phyloP scores from a whole-genome alignment of 768 basidiomycete species.

The Leccinum fibrillosum region DNA sequence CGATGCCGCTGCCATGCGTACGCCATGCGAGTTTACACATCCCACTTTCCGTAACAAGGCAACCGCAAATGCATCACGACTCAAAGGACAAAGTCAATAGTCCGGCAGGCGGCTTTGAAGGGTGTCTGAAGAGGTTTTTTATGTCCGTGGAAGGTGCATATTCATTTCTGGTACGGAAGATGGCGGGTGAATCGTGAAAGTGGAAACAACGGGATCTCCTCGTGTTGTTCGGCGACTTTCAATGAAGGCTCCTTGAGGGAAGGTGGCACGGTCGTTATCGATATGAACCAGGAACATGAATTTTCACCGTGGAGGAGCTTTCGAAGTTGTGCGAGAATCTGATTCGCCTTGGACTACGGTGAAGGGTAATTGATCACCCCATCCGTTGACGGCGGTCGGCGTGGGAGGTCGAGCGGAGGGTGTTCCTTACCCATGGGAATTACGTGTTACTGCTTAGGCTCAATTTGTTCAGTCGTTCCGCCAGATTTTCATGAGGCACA shows the following conservation, averaged over 20 bases:
- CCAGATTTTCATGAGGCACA: constrained; percentile 23
- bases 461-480: constrained; percentile 11
- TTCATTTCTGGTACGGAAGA: constrained; percentile 1
- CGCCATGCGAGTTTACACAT: not conserved
- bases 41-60: not conserved
- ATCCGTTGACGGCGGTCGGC: constrained; percentile 1
- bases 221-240: not conserved
- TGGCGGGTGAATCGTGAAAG: not conserved
- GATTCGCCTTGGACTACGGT: constrained; percentile 6
- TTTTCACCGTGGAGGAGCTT: constrained; percentile 7
- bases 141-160: not conserved
- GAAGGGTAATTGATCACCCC: constrained; percentile 10
- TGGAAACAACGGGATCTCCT: not conserved
- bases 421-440: constrained; percentile 11
- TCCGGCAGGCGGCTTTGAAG: not conserved
- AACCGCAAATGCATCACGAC: not conserved
- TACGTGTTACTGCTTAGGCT: constrained; percentile 4
- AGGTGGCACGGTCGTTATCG: constrained; percentile 5
- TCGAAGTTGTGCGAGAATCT: constrained; percentile 1
- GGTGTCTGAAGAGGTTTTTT: not conserved
- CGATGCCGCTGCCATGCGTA: not conserved
- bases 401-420: constrained; percentile 12
- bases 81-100: not conserved
- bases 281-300: constrained; percentile 13
- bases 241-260: not conserved